Percentiles rank a stretch among this genome's conserved stretches.
phyloP scores from a whole-genome alignment of 768 basidiomycete genomes.

The Podaxis pistillaris region DNA sequence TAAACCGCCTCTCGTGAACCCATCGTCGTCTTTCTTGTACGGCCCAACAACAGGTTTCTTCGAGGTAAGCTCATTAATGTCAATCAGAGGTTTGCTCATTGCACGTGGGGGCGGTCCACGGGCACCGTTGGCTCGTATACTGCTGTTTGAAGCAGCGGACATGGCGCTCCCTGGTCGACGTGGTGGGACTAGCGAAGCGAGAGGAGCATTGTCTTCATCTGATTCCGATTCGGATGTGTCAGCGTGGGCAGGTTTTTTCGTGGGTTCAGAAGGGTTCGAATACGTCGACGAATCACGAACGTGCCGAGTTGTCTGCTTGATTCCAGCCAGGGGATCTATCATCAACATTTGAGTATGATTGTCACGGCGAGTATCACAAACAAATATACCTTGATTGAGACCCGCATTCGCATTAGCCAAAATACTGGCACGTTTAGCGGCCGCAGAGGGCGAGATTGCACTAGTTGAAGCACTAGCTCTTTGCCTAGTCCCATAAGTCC shows the following conservation, averaged over 20 bases:
- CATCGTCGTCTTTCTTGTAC: slow-evolving; percentile 1
- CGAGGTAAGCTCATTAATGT: slow-evolving; percentile 43
- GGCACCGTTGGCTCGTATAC: slow-evolving; percentile 25
- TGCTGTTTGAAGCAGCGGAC: slow-evolving; percentile 36
- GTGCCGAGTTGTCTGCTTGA: slow-evolving; percentile 24
- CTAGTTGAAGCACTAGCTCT: slow-evolving; percentile 60
- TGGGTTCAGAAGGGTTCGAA: slow-evolving; percentile 21
- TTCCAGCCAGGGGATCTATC: slow-evolving; percentile 13
- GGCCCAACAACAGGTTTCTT: slow-evolving; percentile 13
- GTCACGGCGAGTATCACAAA: not conserved
- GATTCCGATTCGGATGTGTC: slow-evolving; percentile 27
- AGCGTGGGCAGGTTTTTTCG: not conserved
- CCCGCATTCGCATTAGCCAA: slow-evolving; percentile 32
- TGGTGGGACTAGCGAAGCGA: slow-evolving; percentile 60
- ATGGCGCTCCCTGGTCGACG: slow-evolving; percentile 65
- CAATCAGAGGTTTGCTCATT: slow-evolving; percentile 45
- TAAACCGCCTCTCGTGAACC: slow-evolving; percentile 3
- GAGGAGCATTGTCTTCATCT: slow-evolving; percentile 56
- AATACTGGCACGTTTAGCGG: slow-evolving; percentile 49
- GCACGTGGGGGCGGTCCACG: slow-evolving; percentile 14
- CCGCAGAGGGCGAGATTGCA: slow-evolving; percentile 49
- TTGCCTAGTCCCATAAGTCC: slow-evolving; percentile 32
- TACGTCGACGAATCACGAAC: slow-evolving; percentile 26
- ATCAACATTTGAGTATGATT: not conserved
- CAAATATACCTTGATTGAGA: slow-evolving; percentile 28